Base-by-base conservation (phyloP, 306 rosid species). In the Urtica urens region DNA sequence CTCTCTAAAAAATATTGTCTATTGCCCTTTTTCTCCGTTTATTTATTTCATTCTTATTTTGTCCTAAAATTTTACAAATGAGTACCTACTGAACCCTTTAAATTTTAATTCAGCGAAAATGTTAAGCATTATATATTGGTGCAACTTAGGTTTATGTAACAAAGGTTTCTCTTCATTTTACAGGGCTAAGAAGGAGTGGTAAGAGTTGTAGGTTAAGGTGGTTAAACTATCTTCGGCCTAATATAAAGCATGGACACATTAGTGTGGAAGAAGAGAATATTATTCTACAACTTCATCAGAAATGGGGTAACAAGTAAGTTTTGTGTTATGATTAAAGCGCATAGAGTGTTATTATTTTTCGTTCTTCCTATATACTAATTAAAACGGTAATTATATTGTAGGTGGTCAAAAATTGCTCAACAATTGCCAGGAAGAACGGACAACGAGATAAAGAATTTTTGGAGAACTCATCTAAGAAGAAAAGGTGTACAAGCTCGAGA, bases 171-270 rank as follows among this genome's bases (percentile, higher is more conserved):
- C 20, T 8, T 43, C 7, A 46, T 25, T 5, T 26, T 42, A 19
- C 41, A 81, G 96, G 94, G 5, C 71, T 86, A 2, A 65, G 42
- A 68, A 79, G 96, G 63, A 77, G 83, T 70, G 94, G 96, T 24
- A 79, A 78, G 65, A 86, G 96, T 50, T 86, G 96, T 60, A 79
- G 96, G 62, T 61, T 82, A 53, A 58, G 94, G 66, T 82, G 90
- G 96, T 33, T 77, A 52, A 86, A 86, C 78, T 82, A 82, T 68
- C 86, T 82, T 57, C 72, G 70, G 9, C 86, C 86, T 14, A 68
- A 74, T 75, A 79, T 86, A 19, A 82, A 72, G 73, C 90, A 53
- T 29, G 86, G 79, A 6, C 58, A 64, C 24, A 60, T 71, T 5
- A 65, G 64, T 24, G 16, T 46, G 30, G 80, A 60, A 57, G 96